These are phyloP conservation scores for Dacryopinax spathularia DNA, from an alignment of 768 basidiomycete species.

Conservation along the genomic window DNA sequence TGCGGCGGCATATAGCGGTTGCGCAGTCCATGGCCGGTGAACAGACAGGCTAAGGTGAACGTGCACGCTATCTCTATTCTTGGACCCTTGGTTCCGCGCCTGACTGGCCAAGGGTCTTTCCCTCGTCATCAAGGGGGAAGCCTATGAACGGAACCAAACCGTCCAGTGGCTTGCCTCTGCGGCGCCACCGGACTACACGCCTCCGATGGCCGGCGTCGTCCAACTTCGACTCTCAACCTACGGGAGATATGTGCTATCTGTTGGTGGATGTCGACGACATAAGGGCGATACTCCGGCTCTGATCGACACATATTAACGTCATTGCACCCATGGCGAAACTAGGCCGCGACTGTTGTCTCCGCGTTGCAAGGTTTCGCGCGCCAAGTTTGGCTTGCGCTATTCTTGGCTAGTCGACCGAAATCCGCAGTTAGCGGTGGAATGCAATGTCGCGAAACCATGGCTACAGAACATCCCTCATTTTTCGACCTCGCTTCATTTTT, in stretches of 20 bases:
- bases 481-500: not conserved
- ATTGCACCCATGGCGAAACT: not conserved
- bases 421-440: not conserved
- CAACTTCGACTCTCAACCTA: not conserved
- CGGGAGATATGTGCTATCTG: not conserved
- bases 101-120: not conserved
- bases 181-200: too few species aligned
- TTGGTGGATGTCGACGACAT: not conserved
- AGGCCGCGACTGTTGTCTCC: not conserved
- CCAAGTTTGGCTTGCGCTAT: not conserved
- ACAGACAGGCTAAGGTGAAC: not conserved
- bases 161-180: too few species aligned
- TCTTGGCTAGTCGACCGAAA: conserved; percentile 2
- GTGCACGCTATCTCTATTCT: not conserved
- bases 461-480: not conserved
- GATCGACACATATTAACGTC: not conserved
- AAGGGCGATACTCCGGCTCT: not conserved
- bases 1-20: conserved; percentile 1
- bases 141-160: not conserved
- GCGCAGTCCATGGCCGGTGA: not conserved
- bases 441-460: not conserved
- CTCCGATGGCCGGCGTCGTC: not conserved
- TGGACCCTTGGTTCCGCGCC: not conserved
- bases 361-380: not conserved
- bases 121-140: not conserved